Evolutionary conservation across 441 rosid genomes (phyloP), one percentile per base, ranked within the genome.

Genomic region (Melastoma candidum): DNA sequence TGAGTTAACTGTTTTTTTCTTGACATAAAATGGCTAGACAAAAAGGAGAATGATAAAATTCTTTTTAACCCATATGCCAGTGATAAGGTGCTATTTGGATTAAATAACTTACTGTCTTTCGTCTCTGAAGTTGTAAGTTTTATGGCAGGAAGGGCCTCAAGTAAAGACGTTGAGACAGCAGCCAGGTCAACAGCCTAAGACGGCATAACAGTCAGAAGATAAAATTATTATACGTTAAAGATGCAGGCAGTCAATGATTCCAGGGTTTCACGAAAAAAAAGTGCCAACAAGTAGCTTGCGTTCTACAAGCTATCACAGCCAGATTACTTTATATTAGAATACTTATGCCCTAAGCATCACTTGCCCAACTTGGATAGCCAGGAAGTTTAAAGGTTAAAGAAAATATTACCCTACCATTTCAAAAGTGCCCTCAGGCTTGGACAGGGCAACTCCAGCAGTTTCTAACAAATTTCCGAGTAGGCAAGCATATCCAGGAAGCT

Each of bases 401-500:
- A 17, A 17, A 17, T 17, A 17, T 17, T 17, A 17, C 39, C 72
- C 61, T 71, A 90, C 99, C 96, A 80, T 77, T 66, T 82, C 89
- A 72, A 90, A 79, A 53, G 90, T 77, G 76, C 95, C 85, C 46
- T 70, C 77, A 39, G 96, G 87, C 71, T 71, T 89, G 51, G 86
- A 81, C 60, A 90, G 74, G 68, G 85, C 76, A 69, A 78, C 80
- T 65, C 78, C 82, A 53, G 99, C 92, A 57, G 79, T 79, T 73
- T 94, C 99, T 70, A 94, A 69, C 17, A 74, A 68, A 67, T 90
- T 94, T 63, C 90, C 99, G 63, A 94, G 94, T 54, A 94, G 89
- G 68, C 97, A 87, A 47, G 96, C 97, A 74, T 79, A 76, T 53
- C 86, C 74, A 58, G 99, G 95, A 70, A 71, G 77, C 59, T 77